phyloP scores from a whole-genome alignment of 139 green algal genomes.

The Ettlia oleoabundans region DNA sequence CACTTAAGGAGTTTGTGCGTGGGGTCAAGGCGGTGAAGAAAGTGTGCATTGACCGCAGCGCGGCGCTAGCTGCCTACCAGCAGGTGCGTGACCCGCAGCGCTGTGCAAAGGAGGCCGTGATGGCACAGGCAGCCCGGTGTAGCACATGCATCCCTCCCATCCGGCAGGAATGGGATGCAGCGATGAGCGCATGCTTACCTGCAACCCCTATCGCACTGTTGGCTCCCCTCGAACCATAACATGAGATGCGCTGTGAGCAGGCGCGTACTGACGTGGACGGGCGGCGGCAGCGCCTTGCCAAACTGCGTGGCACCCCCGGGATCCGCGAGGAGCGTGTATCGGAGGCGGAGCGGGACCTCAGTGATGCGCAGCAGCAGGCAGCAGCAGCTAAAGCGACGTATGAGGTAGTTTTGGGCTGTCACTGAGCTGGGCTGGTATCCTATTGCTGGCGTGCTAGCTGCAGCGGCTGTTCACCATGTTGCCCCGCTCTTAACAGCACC shows the following conservation, averaged over 20 bases:
- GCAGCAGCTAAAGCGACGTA: conserved; percentile 64
- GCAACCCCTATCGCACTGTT: too few species aligned
- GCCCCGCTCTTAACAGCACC: too few species aligned
- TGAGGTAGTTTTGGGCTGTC: conserved; percentile 40
- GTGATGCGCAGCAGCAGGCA: conserved; percentile 61
- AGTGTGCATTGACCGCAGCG: conserved; percentile 71
- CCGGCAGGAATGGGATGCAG: too few species aligned
- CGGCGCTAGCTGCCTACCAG: conserved; percentile 58
- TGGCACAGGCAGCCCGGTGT: too few species aligned
- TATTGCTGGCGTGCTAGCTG: too few species aligned
- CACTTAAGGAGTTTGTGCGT: conserved; percentile 85
- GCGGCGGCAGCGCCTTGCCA: conserved; percentile 73
- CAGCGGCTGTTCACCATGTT: not conserved
- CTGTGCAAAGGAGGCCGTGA: too few species aligned
- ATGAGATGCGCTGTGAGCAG: too few species aligned
- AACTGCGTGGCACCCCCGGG: conserved; percentile 79
- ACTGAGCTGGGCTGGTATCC: too few species aligned
- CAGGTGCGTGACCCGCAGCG: conserved; percentile 17
- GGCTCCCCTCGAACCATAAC: too few species aligned
- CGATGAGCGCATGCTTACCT: too few species aligned
- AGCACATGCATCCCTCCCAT: too few species aligned
- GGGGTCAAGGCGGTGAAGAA: conserved; percentile 70
- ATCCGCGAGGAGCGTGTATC: conserved; percentile 65
- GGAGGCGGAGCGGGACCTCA: conserved; percentile 79
- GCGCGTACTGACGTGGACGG: conserved; percentile 69